Base-by-base conservation (phyloP, 768 basidiomycete species). In the Suillus clintonianus region DNA sequence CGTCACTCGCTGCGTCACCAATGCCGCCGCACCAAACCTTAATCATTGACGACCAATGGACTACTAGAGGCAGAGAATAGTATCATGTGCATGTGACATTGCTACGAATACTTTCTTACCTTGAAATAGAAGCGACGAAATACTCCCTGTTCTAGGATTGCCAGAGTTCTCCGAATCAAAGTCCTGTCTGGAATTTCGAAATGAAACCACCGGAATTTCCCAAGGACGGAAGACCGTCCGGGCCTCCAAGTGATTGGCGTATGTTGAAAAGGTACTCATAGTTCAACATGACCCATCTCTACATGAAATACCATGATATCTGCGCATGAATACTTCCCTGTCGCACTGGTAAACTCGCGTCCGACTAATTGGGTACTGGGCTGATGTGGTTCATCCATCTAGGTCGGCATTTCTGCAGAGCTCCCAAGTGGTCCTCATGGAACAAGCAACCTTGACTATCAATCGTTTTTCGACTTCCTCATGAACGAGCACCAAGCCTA, bases 331-430 rank as follows among this genome's bases (percentile, higher is more conserved):
- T 15, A 22, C 54, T 55, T 36, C 36, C 36, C n/a, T 13, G 22
- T 55, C 22, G 54, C 54, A 15, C n/a, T 37, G 14, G 54, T 55
- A 55, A 37, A n/a, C n/a, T 55, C 2, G 7, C 8, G 1, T 22
- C 34, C 13, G 13, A 22, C 15, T 22, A 36, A 4, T 55, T n/a
- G n/a, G 5, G 15, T 9, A 17, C 27, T 30, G 13, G n/a, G 7
- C 22, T 61, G 22, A 24, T 19, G 15, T 22, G 3, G 15, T 59
- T 51, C 3, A 11, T 36, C 22, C 1, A 19, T 22, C 17, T 45
- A 68, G 66, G 66, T 67, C 2, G 62, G 66, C 24, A 57, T 67
- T 14, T 61, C 67, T n/a, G 61, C 62, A 27, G 62, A 67, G 19
- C 57, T 67, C 13, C 62, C 59, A 9, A 63, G 51, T 56, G 62